Conservation (phyloP, 2,329 filamentous ascomycete species). For the Metarhizium rileyi region DNA sequence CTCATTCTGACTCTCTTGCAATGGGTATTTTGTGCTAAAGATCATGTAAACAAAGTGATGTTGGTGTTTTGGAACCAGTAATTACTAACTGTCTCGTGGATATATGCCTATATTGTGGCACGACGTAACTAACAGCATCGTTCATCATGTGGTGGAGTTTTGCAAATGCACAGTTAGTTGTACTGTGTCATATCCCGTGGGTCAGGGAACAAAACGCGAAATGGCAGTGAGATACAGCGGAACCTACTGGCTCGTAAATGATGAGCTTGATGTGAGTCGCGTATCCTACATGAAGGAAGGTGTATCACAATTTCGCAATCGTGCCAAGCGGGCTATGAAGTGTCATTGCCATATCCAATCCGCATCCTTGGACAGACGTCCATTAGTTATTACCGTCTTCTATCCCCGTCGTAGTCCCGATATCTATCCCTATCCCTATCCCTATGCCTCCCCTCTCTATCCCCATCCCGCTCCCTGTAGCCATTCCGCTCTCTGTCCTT, state of each 20-base stretch:
- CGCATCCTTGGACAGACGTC: neutral
- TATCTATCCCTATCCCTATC: slow-evolving; percentile 15
- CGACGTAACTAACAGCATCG: too few species aligned
- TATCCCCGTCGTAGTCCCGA: slow-evolving; percentile 10
- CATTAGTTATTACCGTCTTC: slow-evolving; percentile 5
- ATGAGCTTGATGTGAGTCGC: neutral
- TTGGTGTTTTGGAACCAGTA: too few species aligned
- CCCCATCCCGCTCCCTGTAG: slow-evolving; percentile 21
- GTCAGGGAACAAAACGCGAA: too few species aligned
- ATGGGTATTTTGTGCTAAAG: too few species aligned
- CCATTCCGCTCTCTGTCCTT: slow-evolving; percentile 29
- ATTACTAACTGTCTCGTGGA: too few species aligned
- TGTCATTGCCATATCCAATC: neutral
- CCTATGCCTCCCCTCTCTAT: slow-evolving; percentile 14
- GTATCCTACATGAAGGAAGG: neutral
- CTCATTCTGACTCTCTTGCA: too few species aligned
- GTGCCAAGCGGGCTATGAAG: neutral
- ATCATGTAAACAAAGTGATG: too few species aligned
- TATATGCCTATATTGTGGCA: too few species aligned
- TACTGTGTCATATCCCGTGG: too few species aligned
- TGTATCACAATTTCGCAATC: neutral
- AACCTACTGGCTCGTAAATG: neutral
- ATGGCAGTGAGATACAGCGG: too few species aligned
- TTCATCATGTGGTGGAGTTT: too few species aligned
- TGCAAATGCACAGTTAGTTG: too few species aligned